Evolutionary conservation across 2,329 filamentous ascomycete genomes (phyloP), one percentile per base, ranked within the genome.

Genomic region (Podosphaera fusca): DNA sequence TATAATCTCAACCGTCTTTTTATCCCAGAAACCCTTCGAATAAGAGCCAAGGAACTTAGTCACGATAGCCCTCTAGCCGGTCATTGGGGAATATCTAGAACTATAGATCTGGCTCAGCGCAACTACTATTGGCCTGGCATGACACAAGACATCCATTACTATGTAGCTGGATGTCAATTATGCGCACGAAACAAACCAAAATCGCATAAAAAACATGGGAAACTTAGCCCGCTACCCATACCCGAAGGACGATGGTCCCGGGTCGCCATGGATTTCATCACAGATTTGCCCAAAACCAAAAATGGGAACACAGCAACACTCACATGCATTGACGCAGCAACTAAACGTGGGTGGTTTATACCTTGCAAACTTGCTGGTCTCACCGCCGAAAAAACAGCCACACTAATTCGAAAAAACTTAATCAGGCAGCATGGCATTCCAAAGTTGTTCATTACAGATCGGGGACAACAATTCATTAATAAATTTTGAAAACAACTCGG

Each of bases 21-120:
- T 2, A 46, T 55, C 34, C 53, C 53, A 9, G 38, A 55, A 46
- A 12, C 53, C 10, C 38, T 55, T 33, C 53, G 53, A 33, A 55
- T 55, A 31, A 55, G 8, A 46, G 53, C 53, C 21, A 55, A 55
- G 35, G 38, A 55, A n/a, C 53, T 55, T 14, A 55, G 38, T 21
- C 53, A 55, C n/a, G 53, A 55, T 46, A 55, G 29, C 31, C 38
- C 38, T 6, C 38, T 42, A 6, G 38, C 38, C 10, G 38, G 38
- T 12, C 38, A 42, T n/a, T 36, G 31, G 50, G 31, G 50, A 5
- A 52, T 4, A 12, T 31, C 50, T 3, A 52, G 50, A 35, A 35
- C 31, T 7, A 51, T 33, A 31, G 49, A 51, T 4, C 12, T 51
- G 33, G 49, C 49, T 14, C 30, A 33, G 33, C 29, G 49, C 4